These are phyloP conservation scores for Jimgerdemannia lactiflua DNA, from an alignment of 192 early-diverging fungal species.

Conservation along the genomic window DNA sequence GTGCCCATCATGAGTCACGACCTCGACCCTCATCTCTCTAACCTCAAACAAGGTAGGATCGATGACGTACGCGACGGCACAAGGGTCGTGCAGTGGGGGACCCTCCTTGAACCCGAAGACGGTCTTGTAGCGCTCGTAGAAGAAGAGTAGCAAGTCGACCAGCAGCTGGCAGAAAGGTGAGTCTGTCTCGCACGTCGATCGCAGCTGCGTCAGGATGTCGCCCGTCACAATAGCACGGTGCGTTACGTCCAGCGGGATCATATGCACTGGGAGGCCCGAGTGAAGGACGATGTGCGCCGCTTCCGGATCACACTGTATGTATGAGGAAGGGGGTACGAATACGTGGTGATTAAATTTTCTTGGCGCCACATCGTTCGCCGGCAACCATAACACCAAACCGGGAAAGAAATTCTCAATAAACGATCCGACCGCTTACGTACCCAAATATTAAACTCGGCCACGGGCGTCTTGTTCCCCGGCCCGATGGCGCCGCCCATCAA, in stretches of 20 bases:
- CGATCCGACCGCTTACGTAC: background rate
- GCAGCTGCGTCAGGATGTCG: slow-evolving; percentile 8
- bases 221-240: slow-evolving; percentile 11
- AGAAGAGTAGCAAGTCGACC: slow-evolving; percentile 13
- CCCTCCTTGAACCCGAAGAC: slow-evolving; percentile 8
- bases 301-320: slow-evolving; percentile 13
- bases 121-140: slow-evolving; percentile 14
- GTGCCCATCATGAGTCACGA: slow-evolving; percentile 16
- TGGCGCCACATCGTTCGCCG: background rate
- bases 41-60: slow-evolving; percentile 15
- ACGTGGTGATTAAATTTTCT: no score
- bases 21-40: slow-evolving; percentile 9
- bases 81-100: slow-evolving; percentile 19
- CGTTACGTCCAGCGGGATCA: slow-evolving; percentile 19
- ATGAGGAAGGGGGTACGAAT: background rate
- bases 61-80: slow-evolving; percentile 11
- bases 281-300: slow-evolving; percentile 17
- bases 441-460: slow-evolving; percentile 18
- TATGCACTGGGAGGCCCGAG: slow-evolving; percentile 6
- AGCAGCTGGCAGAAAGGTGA: slow-evolving; percentile 8
- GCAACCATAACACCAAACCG: background rate
- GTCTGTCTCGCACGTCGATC: background rate
- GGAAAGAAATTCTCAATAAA: background rate
- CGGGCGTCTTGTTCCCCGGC: slow-evolving; percentile 11
- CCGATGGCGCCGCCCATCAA: slow-evolving; percentile 41